Base-by-base conservation (phyloP, 176 grass and related monocot species). In the Aechmea fasciata region DNA sequence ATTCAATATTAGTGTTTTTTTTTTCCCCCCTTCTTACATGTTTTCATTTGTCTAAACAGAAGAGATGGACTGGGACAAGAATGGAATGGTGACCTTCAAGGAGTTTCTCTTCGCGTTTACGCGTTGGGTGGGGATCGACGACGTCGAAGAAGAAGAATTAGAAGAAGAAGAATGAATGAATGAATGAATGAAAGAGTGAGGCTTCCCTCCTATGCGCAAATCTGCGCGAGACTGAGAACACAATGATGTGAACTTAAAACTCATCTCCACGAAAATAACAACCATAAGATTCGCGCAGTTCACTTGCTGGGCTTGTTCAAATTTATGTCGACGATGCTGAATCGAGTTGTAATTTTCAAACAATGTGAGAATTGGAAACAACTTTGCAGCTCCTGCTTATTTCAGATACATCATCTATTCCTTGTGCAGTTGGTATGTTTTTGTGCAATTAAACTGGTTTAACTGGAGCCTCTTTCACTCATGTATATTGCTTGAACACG, bases 31-130 rank as follows among this genome's bases (percentile, higher is more conserved):
- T 47, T 9, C 48, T 48, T 14, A 68, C 54, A n/a, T 78, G 15
- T 41, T 48, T 64, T 81, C 53, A 70, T 73, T 7, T 47, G 47
- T 85, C 73, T 63, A 14, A 76, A 51, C 29, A 99, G 94, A 93
- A 74, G 94, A 99, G 75, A 99, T 99, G 89, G 94, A 99, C 52
- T 99, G 94, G 94, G 89, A 99, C 78, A 99, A 88, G 80, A 99
- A 99, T 62, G 94, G 89, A 17, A 97, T 85, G 86, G 94, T 92
- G 73, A 81, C 71, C 9, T 92, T 92, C 69, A 97, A 90, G 63
- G 94, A 93, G 72, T 99, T 93, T 76, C 77, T 99, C 51, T 97
- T 99, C 69, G 87, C 94, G 11, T 99, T 99, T 65, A 99, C 94
- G 64, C 84, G 79, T 57, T 99, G 94, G 94, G 89, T 99, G 64